Percentiles rank a stretch among this genome's conserved stretches.
phyloP scores from a whole-genome alignment of 1,139 yeast species.

The Blastobotrys illinoisensis region DNA sequence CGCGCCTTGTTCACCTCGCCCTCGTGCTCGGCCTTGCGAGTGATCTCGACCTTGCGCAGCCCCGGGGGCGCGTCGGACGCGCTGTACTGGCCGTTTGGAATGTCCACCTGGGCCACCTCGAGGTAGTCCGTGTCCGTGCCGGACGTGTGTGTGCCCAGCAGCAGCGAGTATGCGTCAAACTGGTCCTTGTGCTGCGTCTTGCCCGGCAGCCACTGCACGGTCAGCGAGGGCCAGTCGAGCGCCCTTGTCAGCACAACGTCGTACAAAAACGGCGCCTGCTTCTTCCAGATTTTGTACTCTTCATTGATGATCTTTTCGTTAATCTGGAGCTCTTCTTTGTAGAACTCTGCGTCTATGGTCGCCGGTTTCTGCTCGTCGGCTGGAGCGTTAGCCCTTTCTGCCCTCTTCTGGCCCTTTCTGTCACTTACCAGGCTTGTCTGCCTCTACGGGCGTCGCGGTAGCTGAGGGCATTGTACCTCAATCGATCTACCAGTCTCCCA shows the following conservation, averaged over 20 bases:
- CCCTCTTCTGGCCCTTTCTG: neutral
- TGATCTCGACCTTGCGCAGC: constrained; percentile 47
- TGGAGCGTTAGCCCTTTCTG: neutral
- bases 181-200: constrained; percentile 10
- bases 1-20: constrained; percentile 79
- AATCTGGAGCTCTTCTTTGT: constrained; percentile 42
- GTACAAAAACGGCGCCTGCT: constrained; percentile 80
- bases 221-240: constrained; percentile 48
- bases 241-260: constrained; percentile 68
- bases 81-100: constrained; percentile 41
- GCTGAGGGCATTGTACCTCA: neutral
- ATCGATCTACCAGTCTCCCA: neutral
- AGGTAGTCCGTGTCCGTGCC: constrained; percentile 70
- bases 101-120: constrained; percentile 65
- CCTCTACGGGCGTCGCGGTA: constrained; percentile 1
- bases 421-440: neutral
- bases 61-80: constrained; percentile 22
- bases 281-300: constrained; percentile 60
- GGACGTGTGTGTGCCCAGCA: constrained; percentile 82
- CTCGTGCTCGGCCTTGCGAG: constrained; percentile 35
- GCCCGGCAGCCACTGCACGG: constrained; percentile 39
- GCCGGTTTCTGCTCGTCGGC: neutral
- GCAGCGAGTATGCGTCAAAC: constrained; percentile 36
- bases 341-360: neutral
- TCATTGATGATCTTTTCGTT: constrained; percentile 43